phyloP scores from a whole-genome alignment of 2,329 filamentous ascomycete species.

The Cryphonectria carpinicola region DNA sequence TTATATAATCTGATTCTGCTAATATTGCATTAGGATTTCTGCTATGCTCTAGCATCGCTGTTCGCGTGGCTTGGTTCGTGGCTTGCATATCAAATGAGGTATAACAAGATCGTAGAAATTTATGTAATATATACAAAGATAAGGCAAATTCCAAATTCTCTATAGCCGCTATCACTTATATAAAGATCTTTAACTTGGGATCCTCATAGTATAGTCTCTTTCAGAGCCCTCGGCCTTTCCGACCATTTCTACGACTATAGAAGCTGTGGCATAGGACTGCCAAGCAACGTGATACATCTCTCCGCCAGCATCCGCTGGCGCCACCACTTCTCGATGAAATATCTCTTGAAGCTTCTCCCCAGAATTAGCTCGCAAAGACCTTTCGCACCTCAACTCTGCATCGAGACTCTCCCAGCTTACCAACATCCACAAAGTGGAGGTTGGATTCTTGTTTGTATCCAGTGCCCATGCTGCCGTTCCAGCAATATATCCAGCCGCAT shows the following conservation, averaged over 20 bases:
- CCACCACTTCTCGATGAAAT: constrained; percentile 2
- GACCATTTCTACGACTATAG: background rate
- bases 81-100: too few species aligned
- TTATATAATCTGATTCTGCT: too few species aligned
- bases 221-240: background rate
- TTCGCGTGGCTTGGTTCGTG: too few species aligned
- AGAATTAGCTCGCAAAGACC: background rate
- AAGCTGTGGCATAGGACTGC: constrained; percentile 2
- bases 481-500: background rate
- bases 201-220: constrained; percentile 1
- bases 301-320: background rate
- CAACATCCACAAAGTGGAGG: background rate
- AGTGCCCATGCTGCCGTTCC: background rate
- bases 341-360: background rate
- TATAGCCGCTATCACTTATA: background rate
- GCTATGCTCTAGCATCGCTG: too few species aligned
- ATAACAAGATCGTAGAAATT: too few species aligned
- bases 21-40: too few species aligned
- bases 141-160: background rate
- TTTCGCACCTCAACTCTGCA: constrained; percentile 2
- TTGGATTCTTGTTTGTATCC: background rate
- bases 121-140: background rate
- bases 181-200: constrained; percentile 1
- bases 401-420: constrained; percentile 3
- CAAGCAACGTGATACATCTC: background rate